Evolutionary conservation across 1,139 yeast genomes (phyloP).

Genomic region (Pichia sp.): DNA sequence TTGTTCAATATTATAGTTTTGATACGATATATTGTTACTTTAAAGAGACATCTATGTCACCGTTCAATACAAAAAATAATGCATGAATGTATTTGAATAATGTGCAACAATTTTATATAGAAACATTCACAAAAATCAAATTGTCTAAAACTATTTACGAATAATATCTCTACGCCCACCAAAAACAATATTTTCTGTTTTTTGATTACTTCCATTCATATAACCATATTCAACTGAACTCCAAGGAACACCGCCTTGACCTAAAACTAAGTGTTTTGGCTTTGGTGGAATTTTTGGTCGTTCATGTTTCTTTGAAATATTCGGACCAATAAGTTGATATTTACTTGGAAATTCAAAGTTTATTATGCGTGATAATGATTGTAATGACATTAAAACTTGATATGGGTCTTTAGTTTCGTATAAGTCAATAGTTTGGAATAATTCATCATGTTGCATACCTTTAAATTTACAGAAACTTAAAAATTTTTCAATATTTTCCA

Average conservation of each 20-base stretch:
- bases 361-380: constrained; percentile 64
- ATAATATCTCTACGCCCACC: constrained; percentile 43
- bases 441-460: constrained; percentile 78
- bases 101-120: not conserved
- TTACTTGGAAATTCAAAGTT: constrained; percentile 31
- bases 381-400: constrained; percentile 65
- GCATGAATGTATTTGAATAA: too few species aligned
- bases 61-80: too few species aligned
- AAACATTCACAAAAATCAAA: not conserved
- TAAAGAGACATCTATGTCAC: too few species aligned
- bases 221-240: constrained; percentile 54
- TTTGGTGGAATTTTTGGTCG: constrained; percentile 37
- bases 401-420: constrained; percentile 72
- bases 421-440: constrained; percentile 76
- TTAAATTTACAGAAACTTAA: constrained; percentile 50
- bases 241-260: constrained; percentile 37
- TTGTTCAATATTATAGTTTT: too few species aligned
- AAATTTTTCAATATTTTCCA: constrained; percentile 81
- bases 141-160: constrained; percentile 3
- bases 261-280: constrained; percentile 28
- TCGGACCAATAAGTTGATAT: constrained; percentile 31
- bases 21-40: too few species aligned
- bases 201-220: constrained; percentile 49
- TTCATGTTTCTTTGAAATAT: constrained; percentile 33
- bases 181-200: constrained; percentile 44